These are phyloP conservation scores for Geotrichum restrictum DNA, from an alignment of 1,139 yeast genomes.

Conservation along the genomic window DNA sequence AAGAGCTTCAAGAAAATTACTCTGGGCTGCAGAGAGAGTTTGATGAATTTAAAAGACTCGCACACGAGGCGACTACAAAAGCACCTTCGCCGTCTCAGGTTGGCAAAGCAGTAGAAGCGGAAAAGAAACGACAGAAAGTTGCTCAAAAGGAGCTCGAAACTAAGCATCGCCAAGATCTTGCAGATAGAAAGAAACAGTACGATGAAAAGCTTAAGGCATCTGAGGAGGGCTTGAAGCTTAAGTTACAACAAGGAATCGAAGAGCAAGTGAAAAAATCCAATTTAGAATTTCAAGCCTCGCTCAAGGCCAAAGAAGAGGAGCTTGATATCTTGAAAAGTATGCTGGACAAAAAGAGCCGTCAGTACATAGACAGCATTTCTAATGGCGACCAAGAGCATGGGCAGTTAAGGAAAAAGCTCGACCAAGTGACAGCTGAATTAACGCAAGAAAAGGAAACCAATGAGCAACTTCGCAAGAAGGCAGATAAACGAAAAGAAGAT, in stretches of 20 bases:
- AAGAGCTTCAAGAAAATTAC: background rate
- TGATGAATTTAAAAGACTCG: conserved; percentile 2
- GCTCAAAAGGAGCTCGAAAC: background rate
- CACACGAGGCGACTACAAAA: background rate
- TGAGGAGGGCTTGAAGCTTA: background rate
- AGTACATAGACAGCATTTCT: conserved; percentile 2
- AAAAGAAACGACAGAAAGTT: conserved; percentile 1
- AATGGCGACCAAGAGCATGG: conserved; percentile 1
- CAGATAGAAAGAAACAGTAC: background rate
- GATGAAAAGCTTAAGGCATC: background rate
- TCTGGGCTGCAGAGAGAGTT: background rate
- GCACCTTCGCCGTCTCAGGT: background rate
- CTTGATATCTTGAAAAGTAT: background rate
- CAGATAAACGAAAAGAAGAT: too few species aligned
- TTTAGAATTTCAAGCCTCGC: background rate
- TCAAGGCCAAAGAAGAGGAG: background rate
- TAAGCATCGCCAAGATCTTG: background rate
- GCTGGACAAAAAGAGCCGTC: conserved; percentile 4
- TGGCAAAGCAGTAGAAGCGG: background rate
- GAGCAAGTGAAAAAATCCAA: background rate
- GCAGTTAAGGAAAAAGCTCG: background rate
- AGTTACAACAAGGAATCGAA: conserved; percentile 4
- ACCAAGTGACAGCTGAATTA: background rate
- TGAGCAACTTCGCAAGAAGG: background rate
- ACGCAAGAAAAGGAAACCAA: background rate